Base-by-base conservation (phyloP, 305 asterid genomes). In the Rubia occidens region DNA sequence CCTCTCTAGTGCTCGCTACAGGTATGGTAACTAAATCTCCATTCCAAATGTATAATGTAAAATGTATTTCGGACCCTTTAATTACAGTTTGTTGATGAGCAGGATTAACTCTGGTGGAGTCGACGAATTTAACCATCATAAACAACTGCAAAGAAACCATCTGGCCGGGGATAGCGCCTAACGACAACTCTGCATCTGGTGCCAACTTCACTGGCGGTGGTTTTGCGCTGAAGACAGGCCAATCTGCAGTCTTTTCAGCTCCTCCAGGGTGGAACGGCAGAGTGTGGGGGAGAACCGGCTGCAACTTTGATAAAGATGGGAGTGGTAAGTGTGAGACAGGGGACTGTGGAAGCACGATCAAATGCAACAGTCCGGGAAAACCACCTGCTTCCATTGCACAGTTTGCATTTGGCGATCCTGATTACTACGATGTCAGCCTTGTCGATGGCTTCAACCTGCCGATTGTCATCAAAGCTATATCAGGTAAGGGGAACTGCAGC, bases 391-490 rank as follows among this genome's bases (percentile, higher is more conserved):
- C 92, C 15, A 80, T 86, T 58, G 92, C 88, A 13, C 85, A 85
- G 54, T 84, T 86, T 58, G 64, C 89, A 29, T 85, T 88, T n/a
- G 91, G 92, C 6, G 74, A 77, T 0, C 62, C 64, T 0, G 92
- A 89, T 68, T 89, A 73, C 69, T 87, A 85, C 63, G 95, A 83
- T 64, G 88, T 89, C 32, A 89, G 95, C 85, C 85, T 87, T 0
- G 96, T 89, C 11, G 95, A 89, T 55, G 95, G 95, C 21, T 89
- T 87, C 87, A 89, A 89, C 70, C 47, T 89, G 73, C 95, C 95
- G 5, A 53, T 89, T 53, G 75, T 80, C 3, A 84, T 87, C 2
- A 79, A 79, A 58, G 87, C 91, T 0, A 58, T 80, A 29, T 66
- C 72, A 43, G 89, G 89, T 20, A 78, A 73, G 60, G 89, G 88